Base-by-base conservation (phyloP, 805 yeast species). In the Wickerhamomyces mucosus region DNA sequence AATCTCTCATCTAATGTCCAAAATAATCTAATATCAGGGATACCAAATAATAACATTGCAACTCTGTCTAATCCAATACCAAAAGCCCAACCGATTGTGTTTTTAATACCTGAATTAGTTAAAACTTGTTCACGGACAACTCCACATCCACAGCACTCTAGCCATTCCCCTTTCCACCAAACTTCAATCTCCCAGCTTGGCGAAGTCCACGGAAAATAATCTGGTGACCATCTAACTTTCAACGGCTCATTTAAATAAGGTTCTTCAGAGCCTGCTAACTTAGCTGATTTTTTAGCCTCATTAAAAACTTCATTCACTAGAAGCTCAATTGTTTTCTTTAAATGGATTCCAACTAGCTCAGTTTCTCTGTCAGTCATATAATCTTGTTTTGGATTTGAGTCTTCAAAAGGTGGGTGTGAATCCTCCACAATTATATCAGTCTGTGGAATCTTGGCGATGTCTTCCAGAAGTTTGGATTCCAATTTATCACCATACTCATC, bases 121-220 rank as follows among this genome's bases (percentile, higher is more conserved):
- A 85, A 63, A 1, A 89, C 94, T 30, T 74, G 75, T 43, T 84
- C 79, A 42, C 75, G 75, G 7, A 86, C 95, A 22, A 89, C 67
- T 17, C 98, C 98, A 58, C 95, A 84, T 1, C 98, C 98, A 49
- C 95, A 84, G 53, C 95, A 77, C 59, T 92, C 98, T 21, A 92
- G 65, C 98, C 98, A 92, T 44, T 88, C 94, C 32, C 92, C 94
- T 51, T 86, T 83, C 96, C 97, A 92, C 88, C 94, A 86, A 5
- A 92, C 95, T 58, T 92, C 98, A 43, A 94, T 85, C 50, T 92
- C 96, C 94, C 95, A 92, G 26, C 95, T 82, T 4, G 98, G 98
- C 2, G 95, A 75, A 3, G 98, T 92, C 96, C 97, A 92, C 4
- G 98, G 98, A 62, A 92, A 92, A 48, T 77, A 84, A 0, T 92